Conservation (phyloP, 768 basidiomycete species). For the Chalciporus pseudorubinellus region DNA sequence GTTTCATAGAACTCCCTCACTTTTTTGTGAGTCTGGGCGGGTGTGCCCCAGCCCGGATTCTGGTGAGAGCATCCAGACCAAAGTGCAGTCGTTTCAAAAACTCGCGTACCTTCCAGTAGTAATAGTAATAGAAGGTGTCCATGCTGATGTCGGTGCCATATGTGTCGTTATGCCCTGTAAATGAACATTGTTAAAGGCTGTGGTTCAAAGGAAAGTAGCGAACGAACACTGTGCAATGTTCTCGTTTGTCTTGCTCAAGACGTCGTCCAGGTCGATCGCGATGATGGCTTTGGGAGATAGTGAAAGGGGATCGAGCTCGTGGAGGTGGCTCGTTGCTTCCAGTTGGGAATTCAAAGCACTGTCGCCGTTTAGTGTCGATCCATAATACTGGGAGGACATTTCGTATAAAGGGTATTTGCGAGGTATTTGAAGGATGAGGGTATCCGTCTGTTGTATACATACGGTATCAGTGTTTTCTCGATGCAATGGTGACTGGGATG, state of each 20-base stretch:
- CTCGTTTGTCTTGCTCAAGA: constrained; percentile 60
- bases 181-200: not conserved
- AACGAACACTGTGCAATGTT: constrained; percentile 51
- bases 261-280: constrained; percentile 68
- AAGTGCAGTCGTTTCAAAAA: not conserved
- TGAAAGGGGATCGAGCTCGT: constrained; percentile 13
- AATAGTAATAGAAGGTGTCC: constrained; percentile 67
- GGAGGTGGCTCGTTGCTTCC: not conserved
- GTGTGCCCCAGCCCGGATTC: constrained; percentile 62
- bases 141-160: constrained; percentile 55
- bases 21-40: constrained; percentile 55
- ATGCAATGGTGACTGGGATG: too few species aligned
- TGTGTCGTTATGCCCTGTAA: constrained; percentile 62
- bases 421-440: not conserved
- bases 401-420: not conserved
- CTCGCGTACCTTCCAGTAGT: constrained; percentile 65
- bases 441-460: too few species aligned
- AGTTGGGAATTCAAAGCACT: too few species aligned
- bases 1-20: constrained; percentile 58
- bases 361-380: not conserved
- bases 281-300: constrained; percentile 41
- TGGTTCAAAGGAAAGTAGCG: not conserved
- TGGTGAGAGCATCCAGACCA: constrained; percentile 14
- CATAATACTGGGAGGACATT: constrained; percentile 3
- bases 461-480: too few species aligned